Evolutionary conservation across 2,329 filamentous ascomycete genomes (phyloP), one percentile per base, ranked within the genome.

Genomic region (Helicocarpus griseus): DNA sequence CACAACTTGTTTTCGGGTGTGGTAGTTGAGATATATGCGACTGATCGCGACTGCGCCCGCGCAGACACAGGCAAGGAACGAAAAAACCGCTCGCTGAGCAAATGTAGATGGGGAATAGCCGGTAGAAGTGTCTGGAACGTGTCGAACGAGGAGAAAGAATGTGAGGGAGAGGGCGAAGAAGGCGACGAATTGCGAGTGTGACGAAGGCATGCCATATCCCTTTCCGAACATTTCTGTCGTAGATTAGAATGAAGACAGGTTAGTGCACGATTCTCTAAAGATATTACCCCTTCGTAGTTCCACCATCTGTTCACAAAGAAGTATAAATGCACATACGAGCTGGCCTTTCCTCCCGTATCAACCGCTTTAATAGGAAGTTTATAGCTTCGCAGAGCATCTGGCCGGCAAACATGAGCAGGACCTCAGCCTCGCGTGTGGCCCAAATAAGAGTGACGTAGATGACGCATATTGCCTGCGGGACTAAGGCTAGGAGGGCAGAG

Each of bases 191-290:
- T 98, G 93, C 7, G 93, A 87, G 71, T 98, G 93, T 35, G 90
- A 96, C 6, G 81, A 84, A 9, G 93, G 93, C 94, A 98, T 98
- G 61, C 93, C 94, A 65, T 98, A 98, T 57, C 93, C 93, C 69
- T 95, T 95, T 51, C 89, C 81, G 63, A 90, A 83, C 8, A 38
- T 46, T 35, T 48, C 46, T 46, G 24, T 14, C n/a, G n/a, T 31
- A 17, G 26, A 13, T 40, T 28, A 28, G 19, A 36, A 33, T n/a
- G 29, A 22, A 31, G 41, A 9, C 41, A 29, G 19, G 26, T 44
- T 44, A 44, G 41, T 17, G 4, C 26, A n/a, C 3, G 14, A 29
- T 31, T 29, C 33, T 36, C 13, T 36, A 9, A 11, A 13, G 19
- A 13, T 29, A 11, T 21, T 19, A 19, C 2, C 24, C 17, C 13